Percentiles rank a stretch among this genome's conserved stretches.
Conservation (phyloP, 495 filamentous ascomycete species). For the Penicillium chermesinum region DNA sequence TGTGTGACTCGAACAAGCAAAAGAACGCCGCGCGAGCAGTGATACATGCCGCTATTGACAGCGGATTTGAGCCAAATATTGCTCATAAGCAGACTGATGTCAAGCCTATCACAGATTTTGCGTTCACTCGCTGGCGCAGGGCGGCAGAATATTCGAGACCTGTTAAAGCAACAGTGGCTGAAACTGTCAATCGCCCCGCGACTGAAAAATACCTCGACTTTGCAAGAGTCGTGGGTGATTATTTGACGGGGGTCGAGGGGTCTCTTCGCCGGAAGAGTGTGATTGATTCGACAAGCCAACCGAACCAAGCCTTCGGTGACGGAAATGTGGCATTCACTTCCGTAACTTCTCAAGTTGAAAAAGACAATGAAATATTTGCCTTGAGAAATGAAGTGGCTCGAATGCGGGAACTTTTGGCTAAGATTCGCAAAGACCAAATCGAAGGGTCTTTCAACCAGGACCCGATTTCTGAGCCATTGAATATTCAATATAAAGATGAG, state of each 20-base stretch:
- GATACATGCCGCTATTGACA: slow-evolving; percentile 34
- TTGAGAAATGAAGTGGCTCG: not conserved
- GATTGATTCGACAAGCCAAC: not conserved
- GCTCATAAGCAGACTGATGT: not conserved
- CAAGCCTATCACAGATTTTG: not conserved
- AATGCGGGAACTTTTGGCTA: not conserved
- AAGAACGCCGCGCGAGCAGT: slow-evolving; percentile 28
- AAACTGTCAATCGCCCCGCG: not conserved
- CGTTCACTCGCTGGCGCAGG: not conserved
- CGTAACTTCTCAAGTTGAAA: not conserved
- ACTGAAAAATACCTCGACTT: not conserved
- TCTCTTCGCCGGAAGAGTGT: not conserved
- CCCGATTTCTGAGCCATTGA: not conserved
- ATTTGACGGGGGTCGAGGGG: not conserved
- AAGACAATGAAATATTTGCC: not conserved
- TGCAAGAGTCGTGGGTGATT: not conserved
- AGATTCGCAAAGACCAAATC: not conserved
- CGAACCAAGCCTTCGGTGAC: not conserved
- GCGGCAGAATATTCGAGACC: not conserved
- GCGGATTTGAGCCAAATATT: slow-evolving; percentile 23
- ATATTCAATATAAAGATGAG: not conserved
- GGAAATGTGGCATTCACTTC: too few species aligned
- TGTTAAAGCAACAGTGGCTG: not conserved
- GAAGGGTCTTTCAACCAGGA: not conserved
- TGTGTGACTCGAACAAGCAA: slow-evolving; percentile 33